Conservation (phyloP, 1,139 yeast genomes). For the Taphrina confusa region DNA sequence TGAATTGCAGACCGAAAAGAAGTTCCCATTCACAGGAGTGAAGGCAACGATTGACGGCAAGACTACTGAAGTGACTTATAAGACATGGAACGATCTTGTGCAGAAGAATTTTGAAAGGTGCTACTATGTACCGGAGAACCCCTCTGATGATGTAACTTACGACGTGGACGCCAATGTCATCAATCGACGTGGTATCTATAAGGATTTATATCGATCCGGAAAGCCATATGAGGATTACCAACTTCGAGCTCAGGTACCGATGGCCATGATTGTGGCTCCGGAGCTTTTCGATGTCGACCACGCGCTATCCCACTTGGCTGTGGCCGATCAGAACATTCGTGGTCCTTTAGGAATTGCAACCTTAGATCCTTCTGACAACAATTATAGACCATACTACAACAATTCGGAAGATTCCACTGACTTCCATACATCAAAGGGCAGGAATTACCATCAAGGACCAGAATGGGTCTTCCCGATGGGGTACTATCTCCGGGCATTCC, state of each 20-base stretch:
- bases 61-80: constrained; percentile 57
- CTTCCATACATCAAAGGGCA: constrained; percentile 90
- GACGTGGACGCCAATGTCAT: constrained; percentile 66
- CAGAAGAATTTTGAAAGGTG: constrained; percentile 74
- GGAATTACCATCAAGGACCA: constrained; percentile 98
- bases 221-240: constrained; percentile 93
- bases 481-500: constrained; percentile 75
- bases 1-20: constrained; percentile 56
- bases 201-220: constrained; percentile 77
- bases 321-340: constrained; percentile 71
- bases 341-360: constrained; percentile 94
- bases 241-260: constrained; percentile 84
- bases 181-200: constrained; percentile 90
- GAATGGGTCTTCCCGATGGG: constrained; percentile 97
- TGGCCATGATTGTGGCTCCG: constrained; percentile 92
- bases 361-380: constrained; percentile 85
- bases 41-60: constrained; percentile 55
- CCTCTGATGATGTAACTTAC: constrained; percentile 60
- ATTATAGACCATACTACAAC: constrained; percentile 83
- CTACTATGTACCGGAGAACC: constrained; percentile 70
- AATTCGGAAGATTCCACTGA: constrained; percentile 80
- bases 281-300: constrained; percentile 69
- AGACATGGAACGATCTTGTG: constrained; percentile 71
- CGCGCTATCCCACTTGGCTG: constrained; percentile 63
- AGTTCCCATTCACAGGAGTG: constrained; percentile 54